phyloP scores from a whole-genome alignment of 495 filamentous ascomycete species.

The Letharia lupina region DNA sequence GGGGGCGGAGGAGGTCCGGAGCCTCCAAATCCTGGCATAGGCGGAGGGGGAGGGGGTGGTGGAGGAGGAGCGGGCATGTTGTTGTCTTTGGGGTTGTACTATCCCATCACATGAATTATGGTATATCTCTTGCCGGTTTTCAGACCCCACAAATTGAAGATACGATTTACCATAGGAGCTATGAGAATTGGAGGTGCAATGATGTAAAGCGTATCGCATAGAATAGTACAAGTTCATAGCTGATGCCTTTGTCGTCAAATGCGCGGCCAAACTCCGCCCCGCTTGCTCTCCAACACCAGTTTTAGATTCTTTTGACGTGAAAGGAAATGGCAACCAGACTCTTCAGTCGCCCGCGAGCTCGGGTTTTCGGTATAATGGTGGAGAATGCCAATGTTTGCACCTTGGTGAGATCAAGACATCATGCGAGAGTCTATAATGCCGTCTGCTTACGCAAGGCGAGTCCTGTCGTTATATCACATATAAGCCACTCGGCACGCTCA shows the following conservation, averaged over 20 bases:
- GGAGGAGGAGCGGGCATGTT: slow-evolving; percentile 47
- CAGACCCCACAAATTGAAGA: not conserved
- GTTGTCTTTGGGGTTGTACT: slow-evolving; percentile 4
- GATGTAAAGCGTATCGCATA: not conserved
- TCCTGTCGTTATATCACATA: not conserved
- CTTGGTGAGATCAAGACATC: slow-evolving; percentile 7
- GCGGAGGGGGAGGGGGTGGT: slow-evolving; percentile 52
- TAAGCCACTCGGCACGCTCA: not conserved
- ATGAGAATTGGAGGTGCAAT: not conserved
- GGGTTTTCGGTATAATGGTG: slow-evolving; percentile 1
- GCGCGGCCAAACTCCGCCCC: slow-evolving; percentile 11
- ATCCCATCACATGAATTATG: not conserved
- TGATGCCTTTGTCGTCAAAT: slow-evolving; percentile 10
- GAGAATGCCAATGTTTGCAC: slow-evolving; percentile 5
- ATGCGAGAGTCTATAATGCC: not conserved
- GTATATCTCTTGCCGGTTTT: not conserved
- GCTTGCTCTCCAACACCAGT: not conserved
- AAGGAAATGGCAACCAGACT: slow-evolving; percentile 5
- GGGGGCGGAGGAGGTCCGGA: slow-evolving; percentile 62
- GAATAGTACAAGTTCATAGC: not conserved
- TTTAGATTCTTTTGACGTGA: not conserved
- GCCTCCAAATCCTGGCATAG: slow-evolving; percentile 45
- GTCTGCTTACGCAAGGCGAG: not conserved
- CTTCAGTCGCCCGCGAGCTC: slow-evolving; percentile 6
- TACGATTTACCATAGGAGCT: not conserved